Evolutionary conservation across 345 rosid species (phyloP), one percentile per base, ranked within the genome.

Genomic region (Atalantia buxifolia): DNA sequence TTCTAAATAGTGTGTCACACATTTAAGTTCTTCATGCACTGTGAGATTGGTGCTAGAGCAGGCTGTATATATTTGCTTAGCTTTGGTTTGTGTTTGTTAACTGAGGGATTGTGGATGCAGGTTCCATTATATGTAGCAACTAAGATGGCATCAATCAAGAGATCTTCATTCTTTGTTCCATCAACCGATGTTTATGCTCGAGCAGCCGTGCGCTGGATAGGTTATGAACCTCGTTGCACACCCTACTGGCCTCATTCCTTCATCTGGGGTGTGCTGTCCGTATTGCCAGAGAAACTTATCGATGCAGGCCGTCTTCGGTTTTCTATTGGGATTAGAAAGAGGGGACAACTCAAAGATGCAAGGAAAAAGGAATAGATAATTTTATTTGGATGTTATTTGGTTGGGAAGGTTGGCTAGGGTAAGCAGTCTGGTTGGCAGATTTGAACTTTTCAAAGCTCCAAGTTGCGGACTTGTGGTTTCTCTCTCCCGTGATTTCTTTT

Each of bases 81-180:
- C 50, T 74, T 31, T 38, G 31, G 42, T 61, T 72, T 50, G 21
- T 28, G 57, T 57, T 50, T 60, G 75, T 40, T 59, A 50, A 70
- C 53, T 66, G 69, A 56, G 25, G 61, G 36, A 48, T 7, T 57
- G 66, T 80, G n/a, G 40, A 77, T 78, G 62, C 81, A 93, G 96
- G 91, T 90, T 78, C 98, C 96, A 0, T 81, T 93, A 64, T 93
- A 91, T 13, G 96, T 93, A 57, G 98, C 98, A 33, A 93, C 98
- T 7, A 93, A 91, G 82, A 93, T 93, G 96, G 90, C 98, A 16
- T 85, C 89, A 38, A 90, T 93, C 64, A 91, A 76, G 79, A 83
- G 86, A 78, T 87, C 98, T 40, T 91, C 98, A n/a, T 88, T 91
- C 81, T 86, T 92, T 68, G 89, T 90, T 40, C 96, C 98, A 71